A percentile compares a stretch with the other conserved stretches of the same genome.
These are phyloP conservation scores for Dovyalis caffra DNA, from an alignment of 345 rosid species.

Conservation along the genomic window DNA sequence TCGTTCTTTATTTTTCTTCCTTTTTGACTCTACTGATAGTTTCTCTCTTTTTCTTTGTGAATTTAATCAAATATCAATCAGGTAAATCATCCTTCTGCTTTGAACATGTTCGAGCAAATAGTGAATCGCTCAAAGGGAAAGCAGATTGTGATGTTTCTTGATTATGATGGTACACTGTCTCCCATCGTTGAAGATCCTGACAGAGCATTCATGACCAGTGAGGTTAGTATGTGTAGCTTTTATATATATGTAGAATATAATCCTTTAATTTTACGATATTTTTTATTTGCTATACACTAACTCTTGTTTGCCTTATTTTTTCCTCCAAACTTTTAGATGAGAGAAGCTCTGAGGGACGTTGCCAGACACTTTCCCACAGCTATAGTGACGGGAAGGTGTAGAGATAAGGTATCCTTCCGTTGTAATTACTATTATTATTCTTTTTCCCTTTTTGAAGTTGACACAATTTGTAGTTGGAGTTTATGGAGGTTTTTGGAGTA, in stretches of 20 bases:
- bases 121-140: conserved; percentile 67
- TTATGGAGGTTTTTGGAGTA: neutral
- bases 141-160: conserved; percentile 87
- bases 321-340: conserved; percentile 54
- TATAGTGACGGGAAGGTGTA: conserved; percentile 89
- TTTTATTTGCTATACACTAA: neutral
- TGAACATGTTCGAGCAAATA: conserved; percentile 68
- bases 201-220: conserved; percentile 83
- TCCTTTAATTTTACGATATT: neutral
- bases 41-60: neutral
- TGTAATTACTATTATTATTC: neutral
- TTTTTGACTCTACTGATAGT: neutral
- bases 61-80: conserved; percentile 19
- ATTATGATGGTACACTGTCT: conserved; percentile 94
- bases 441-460: neutral
- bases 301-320: neutral
- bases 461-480: neutral
- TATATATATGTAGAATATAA: neutral
- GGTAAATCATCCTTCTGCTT: conserved; percentile 78
- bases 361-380: conserved; percentile 83
- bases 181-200: conserved; percentile 95
- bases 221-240: conserved; percentile 46
- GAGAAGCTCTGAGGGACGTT: conserved; percentile 62
- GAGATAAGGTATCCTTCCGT: conserved; percentile 73
- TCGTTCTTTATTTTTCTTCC: neutral